A percentile compares a stretch with the other conserved stretches of the same genome.
These are phyloP conservation scores for Austroboletus novae-zelandiae DNA, from an alignment of 1,284 basidiomycete genomes.

Conservation along the genomic window DNA sequence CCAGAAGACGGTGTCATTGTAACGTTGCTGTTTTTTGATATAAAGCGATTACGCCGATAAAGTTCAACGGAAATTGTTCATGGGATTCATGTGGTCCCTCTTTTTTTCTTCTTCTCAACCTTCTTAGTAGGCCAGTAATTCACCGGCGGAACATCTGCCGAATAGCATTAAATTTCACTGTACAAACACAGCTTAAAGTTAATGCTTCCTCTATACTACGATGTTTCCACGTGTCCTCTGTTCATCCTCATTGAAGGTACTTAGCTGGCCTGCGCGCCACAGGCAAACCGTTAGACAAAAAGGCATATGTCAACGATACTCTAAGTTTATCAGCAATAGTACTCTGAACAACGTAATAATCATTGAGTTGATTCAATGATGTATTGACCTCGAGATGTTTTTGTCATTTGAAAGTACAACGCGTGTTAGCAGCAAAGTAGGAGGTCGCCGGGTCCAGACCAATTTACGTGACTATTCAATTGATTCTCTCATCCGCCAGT, in stretches of 20 bases:
- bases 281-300: too few species aligned
- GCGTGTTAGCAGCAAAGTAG: background rate
- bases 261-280: too few species aligned
- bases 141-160: slow-evolving; percentile 1
- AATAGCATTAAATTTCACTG: background rate
- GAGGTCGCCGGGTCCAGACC: background rate
- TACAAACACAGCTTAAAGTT: background rate
- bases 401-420: background rate
- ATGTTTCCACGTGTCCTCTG: background rate
- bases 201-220: background rate
- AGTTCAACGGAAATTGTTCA: slow-evolving; percentile 29
- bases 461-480: slow-evolving; percentile 24
- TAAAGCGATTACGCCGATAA: slow-evolving; percentile 20
- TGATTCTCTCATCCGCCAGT: slow-evolving; percentile 7
- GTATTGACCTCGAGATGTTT: background rate
- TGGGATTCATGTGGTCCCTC: slow-evolving; percentile 8
- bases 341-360: slow-evolving; percentile 5
- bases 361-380: background rate
- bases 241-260: too few species aligned
- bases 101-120: background rate
- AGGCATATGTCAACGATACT: too few species aligned
- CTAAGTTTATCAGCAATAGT: background rate
- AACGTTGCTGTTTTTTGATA: slow-evolving; percentile 11
- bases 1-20: slow-evolving; percentile 6
- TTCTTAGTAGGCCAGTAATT: background rate